phyloP scores from a whole-genome alignment of 345 rosid genomes.

The Fremontodendron californicum region DNA sequence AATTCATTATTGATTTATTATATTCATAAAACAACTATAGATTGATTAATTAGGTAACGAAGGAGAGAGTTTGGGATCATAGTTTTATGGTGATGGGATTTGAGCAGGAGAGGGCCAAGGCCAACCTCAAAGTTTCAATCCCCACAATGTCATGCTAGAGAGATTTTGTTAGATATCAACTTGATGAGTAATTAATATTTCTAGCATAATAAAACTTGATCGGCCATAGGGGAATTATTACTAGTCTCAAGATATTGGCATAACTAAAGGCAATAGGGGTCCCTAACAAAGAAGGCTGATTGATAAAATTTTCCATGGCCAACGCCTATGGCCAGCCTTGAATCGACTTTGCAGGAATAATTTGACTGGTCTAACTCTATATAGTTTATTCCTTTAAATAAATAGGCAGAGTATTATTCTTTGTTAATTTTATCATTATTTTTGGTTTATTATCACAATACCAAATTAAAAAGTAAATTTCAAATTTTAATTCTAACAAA shows the following conservation, averaged over 20 bases:
- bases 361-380: conserved; percentile 20
- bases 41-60: not conserved
- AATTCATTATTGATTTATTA: no score
- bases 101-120: not conserved
- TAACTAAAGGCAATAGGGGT: conserved; percentile 22
- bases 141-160: conserved; percentile 4
- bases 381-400: conserved; percentile 6
- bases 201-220: not conserved
- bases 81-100: not conserved
- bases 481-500: no score
- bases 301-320: not conserved
- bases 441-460: not conserved
- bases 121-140: conserved; percentile 4
- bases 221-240: conserved; percentile 21
- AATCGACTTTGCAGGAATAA: conserved; percentile 21
- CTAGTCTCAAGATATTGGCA: conserved; percentile 16
- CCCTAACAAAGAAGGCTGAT: conserved; percentile 19
- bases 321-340: conserved; percentile 13
- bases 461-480: not conserved
- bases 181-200: not conserved
- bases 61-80: not conserved
- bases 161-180: conserved; percentile 1
- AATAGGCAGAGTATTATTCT: not conserved
- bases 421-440: not conserved
- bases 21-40: not conserved